phyloP scores from a whole-genome alignment of 441 rosid species.

The Jatropha multifida region DNA sequence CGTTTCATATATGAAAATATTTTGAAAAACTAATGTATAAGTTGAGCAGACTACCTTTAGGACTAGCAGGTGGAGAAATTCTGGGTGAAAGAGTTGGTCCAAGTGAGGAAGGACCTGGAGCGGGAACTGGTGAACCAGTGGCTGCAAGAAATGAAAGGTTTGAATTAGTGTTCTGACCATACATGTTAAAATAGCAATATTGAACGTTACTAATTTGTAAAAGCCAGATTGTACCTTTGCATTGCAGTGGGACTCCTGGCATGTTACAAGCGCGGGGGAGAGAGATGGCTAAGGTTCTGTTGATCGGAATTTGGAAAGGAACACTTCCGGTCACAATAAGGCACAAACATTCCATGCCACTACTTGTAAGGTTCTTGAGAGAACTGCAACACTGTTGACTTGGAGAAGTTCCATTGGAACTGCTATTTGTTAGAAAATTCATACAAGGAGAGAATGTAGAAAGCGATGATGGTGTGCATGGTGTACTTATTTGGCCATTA shows the following conservation, averaged over 20 bases:
- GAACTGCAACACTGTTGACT: conserved; percentile 60
- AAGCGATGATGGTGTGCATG: conserved; percentile 55
- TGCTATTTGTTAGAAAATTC: conserved; percentile 66
- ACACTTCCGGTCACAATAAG: conserved; percentile 59
- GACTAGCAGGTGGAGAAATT: conserved; percentile 44
- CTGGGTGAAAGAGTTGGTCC: conserved; percentile 39
- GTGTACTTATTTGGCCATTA: conserved; percentile 44
- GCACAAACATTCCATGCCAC: conserved; percentile 67
- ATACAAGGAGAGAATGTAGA: conserved; percentile 64
- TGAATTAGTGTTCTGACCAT: background rate
- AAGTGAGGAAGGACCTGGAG: conserved; percentile 66
- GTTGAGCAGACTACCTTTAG: conserved; percentile 35
- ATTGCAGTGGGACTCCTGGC: conserved; percentile 78
- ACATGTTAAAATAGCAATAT: background rate
- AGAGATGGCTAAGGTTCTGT: conserved; percentile 70
- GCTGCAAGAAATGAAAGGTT: conserved; percentile 39
- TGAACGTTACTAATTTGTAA: background rate
- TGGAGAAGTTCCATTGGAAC: conserved; percentile 52
- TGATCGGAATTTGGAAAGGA: conserved; percentile 71
- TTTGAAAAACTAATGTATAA: background rate
- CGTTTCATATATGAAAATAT: background rate
- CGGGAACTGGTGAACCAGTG: conserved; percentile 57
- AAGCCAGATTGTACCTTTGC: conserved; percentile 41
- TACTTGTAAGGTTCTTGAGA: conserved; percentile 53
- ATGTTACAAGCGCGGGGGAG: conserved; percentile 90